Evolutionary conservation across 805 yeast species (phyloP).

Genomic region (Ogataea nonfermentans): DNA sequence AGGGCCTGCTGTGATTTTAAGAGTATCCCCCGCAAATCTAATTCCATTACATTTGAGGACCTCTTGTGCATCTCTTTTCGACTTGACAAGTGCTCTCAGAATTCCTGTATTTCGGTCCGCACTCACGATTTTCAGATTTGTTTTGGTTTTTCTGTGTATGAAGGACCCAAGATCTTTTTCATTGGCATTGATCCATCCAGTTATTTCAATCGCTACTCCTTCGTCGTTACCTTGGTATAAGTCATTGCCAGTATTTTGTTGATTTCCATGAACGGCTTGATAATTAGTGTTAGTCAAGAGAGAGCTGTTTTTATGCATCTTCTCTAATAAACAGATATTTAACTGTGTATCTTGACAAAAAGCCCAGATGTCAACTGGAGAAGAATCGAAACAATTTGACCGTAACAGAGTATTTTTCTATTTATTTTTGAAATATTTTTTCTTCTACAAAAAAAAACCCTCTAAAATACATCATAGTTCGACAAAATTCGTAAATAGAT

Average conservation of each 20-base stretch:
- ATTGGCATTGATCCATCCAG: conserved; percentile 82
- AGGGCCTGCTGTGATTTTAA: conserved; percentile 48
- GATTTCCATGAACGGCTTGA: not conserved
- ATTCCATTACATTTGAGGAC: conserved; percentile 69
- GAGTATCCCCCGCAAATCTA: conserved; percentile 70
- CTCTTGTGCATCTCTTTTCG: conserved; percentile 54
- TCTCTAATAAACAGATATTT: no score
- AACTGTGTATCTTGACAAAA: no score
- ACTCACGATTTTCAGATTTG: conserved; percentile 50
- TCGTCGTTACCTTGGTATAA: conserved; percentile 19
- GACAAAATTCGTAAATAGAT: no score
- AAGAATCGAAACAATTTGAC: no score
- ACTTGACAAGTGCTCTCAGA: conserved; percentile 57
- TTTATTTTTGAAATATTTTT: not conserved
- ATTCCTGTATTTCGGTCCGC: conserved; percentile 50
- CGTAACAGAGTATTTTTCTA: not conserved
- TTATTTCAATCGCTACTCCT: conserved; percentile 56
- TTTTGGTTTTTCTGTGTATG: conserved; percentile 62
- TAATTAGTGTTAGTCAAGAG: not conserved
- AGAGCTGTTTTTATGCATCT: no score
- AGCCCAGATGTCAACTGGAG: no score
- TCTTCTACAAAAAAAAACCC: no score
- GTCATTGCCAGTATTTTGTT: not conserved
- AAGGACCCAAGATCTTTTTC: conserved; percentile 67
- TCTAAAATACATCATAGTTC: no score